phyloP scores from a whole-genome alignment of 441 rosid species.

The Aleurites moluccanus region DNA sequence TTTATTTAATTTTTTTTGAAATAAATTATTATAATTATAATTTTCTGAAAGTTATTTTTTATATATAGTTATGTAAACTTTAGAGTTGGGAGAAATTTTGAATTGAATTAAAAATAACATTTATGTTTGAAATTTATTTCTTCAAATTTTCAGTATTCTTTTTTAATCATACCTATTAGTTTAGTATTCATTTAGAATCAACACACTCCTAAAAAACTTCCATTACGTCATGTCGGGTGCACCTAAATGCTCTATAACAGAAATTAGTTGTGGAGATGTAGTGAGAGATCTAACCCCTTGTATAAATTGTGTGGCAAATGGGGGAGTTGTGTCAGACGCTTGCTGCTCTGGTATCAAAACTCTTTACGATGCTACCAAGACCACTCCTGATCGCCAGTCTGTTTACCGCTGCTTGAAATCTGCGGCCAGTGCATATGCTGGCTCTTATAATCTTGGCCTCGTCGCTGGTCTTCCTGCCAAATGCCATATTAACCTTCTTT shows the following conservation, averaged over 20 bases:
- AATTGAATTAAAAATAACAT: no score
- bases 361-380: background rate
- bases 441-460: background rate
- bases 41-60: no score
- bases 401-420: background rate
- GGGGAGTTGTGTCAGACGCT: background rate
- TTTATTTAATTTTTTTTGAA: no score
- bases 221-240: background rate
- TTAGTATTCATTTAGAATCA: no score
- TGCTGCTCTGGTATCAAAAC: background rate
- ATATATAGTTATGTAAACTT: no score
- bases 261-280: background rate
- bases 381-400: background rate
- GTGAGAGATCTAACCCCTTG: background rate
- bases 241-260: background rate
- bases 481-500: background rate
- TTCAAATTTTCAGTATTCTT: no score
- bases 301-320: background rate
- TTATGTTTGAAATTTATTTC: no score
- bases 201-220: no score
- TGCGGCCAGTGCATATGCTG: background rate
- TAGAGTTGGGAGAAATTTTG: no score
- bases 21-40: no score
- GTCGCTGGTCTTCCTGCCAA: background rate
- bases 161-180: no score